Conservation (phyloP, 306 rosid genomes). For the Rosa persica region DNA sequence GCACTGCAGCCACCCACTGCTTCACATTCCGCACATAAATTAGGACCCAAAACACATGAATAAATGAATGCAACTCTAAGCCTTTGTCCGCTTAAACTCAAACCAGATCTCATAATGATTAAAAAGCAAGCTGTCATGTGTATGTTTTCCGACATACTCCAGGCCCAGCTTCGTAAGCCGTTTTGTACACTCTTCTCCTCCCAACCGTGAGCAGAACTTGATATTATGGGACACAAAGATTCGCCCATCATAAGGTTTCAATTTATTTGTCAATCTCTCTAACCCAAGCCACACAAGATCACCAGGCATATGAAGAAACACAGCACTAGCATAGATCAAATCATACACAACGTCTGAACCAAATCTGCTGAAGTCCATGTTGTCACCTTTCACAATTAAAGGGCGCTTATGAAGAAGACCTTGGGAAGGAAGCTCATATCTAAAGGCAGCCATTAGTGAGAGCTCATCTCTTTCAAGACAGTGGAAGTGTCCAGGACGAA, state of each 20-base stretch:
- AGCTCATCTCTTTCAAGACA: slow-evolving; percentile 95
- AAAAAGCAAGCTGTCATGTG: slow-evolving; percentile 87
- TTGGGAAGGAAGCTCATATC: slow-evolving; percentile 93
- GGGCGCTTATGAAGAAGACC: slow-evolving; percentile 87
- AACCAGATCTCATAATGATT: slow-evolving; percentile 95
- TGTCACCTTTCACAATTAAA: slow-evolving; percentile 70
- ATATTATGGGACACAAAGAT: slow-evolving; percentile 84
- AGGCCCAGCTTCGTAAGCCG: slow-evolving; percentile 70
- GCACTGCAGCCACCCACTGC: slow-evolving; percentile 25
- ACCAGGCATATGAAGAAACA: slow-evolving; percentile 91
- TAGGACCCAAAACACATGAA: neutral
- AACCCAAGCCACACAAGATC: slow-evolving; percentile 83
- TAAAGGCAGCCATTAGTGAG: slow-evolving; percentile 79
- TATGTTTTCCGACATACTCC: slow-evolving; percentile 69
- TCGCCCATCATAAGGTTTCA: slow-evolving; percentile 70
- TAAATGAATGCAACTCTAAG: slow-evolving; percentile 26
- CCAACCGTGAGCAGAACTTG: slow-evolving; percentile 79
- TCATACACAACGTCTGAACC: slow-evolving; percentile 53
- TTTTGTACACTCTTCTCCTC: slow-evolving; percentile 81
- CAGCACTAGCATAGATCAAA: slow-evolving; percentile 92
- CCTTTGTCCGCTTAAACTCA: slow-evolving; percentile 59
- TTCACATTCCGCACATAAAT: slow-evolving; percentile 14
- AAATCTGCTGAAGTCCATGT: slow-evolving; percentile 73
- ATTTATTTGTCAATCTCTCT: slow-evolving; percentile 62
- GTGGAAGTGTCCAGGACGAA: slow-evolving; percentile 63